Evolutionary conservation across 148 eudicot species (phyloP).

Genomic region (Euryodendron excelsum): DNA sequence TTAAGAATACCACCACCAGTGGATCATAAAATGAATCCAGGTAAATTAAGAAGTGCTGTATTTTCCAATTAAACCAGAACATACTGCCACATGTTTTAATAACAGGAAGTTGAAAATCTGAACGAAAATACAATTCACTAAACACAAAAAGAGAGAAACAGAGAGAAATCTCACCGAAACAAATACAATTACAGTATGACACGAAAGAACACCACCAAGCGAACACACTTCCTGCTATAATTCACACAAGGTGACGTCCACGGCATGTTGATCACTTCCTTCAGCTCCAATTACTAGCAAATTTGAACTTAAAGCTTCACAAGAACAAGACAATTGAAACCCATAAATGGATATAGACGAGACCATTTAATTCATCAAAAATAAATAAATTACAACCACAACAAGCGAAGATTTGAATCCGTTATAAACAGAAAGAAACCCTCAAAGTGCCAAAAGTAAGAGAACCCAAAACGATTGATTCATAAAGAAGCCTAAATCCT

Average conservation of each 20-base stretch:
- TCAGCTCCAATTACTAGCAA: constrained; percentile 13
- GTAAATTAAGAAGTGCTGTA: too few relatives aligned
- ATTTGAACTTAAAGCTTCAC: not conserved
- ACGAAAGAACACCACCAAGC: constrained; percentile 60
- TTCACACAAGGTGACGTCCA: constrained; percentile 41
- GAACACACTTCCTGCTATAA: constrained; percentile 47
- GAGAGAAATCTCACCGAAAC: constrained; percentile 26
- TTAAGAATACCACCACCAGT: not conserved
- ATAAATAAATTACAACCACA: not conserved
- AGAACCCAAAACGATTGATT: not conserved
- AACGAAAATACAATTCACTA: not conserved
- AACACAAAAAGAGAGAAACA: not conserved
- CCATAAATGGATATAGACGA: not conserved
- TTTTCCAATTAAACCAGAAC: not conserved
- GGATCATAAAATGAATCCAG: not conserved
- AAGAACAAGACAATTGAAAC: not conserved
- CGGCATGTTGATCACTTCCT: constrained; percentile 41
- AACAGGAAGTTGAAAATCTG: not conserved
- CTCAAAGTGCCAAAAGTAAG: not conserved
- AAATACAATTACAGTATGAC: constrained; percentile 46
- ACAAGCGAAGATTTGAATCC: not conserved
- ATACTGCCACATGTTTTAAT: not conserved
- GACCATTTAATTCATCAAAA: not conserved
- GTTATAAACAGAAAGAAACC: not conserved
- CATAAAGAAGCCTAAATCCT: not conserved